Conservation (phyloP, 2,329 filamentous ascomycete species). For the Fusarium incarnatum region DNA sequence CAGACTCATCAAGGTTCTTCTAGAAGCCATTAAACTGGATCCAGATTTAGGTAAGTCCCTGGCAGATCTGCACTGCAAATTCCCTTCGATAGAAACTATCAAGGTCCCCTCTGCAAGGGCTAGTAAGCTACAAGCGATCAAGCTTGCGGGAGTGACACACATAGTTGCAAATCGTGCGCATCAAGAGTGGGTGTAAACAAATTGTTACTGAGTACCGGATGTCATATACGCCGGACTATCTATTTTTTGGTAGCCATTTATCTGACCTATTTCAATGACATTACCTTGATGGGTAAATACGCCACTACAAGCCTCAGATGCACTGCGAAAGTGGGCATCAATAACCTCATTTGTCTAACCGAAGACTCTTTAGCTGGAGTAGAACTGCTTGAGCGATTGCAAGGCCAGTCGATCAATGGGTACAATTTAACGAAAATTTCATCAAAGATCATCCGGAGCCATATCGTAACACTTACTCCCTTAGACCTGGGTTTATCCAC, state of each 20-base stretch:
- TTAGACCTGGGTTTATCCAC: neutral
- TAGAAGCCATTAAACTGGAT: neutral
- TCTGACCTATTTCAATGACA: neutral
- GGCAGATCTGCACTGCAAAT: slow-evolving; percentile 1
- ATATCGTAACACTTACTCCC: neutral
- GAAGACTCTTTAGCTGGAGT: accelerated
- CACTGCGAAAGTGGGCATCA: neutral
- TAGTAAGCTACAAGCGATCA: neutral
- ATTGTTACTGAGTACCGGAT: neutral
- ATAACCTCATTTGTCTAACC: neutral
- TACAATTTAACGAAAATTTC: neutral
- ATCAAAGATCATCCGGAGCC: too few relatives aligned
- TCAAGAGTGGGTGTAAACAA: too few relatives aligned
- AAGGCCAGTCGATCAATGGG: neutral
- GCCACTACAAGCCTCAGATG: neutral
- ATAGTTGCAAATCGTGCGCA: neutral
- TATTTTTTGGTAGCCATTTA: neutral
- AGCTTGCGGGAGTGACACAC: neutral
- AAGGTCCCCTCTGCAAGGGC: slow-evolving; percentile 10
- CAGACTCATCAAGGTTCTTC: slow-evolving; percentile 21
- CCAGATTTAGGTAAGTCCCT: neutral
- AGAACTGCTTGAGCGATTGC: neutral
- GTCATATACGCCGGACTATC: accelerated
- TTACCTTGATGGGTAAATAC: slow-evolving; percentile 29
- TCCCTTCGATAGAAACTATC: slow-evolving; percentile 12